Conservation (phyloP, 1,284 basidiomycete species). For the Cutaneotrichosporon mucoides region DNA sequence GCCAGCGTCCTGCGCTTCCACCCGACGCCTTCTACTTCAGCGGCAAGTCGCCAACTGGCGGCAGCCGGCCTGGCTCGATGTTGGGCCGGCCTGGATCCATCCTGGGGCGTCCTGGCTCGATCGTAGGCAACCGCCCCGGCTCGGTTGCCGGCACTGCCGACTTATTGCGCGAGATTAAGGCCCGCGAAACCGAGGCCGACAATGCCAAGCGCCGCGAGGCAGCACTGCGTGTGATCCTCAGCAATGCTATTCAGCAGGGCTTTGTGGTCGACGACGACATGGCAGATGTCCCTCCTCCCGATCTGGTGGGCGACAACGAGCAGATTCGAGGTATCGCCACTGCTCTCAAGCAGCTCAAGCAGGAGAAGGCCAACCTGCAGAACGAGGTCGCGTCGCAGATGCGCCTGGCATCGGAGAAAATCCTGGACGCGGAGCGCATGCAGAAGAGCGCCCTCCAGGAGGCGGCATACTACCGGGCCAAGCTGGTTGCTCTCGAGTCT, state of each 20-base stretch:
- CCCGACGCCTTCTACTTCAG: constrained; percentile 61
- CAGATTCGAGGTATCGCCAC: constrained; percentile 56
- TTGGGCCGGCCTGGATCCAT: constrained; percentile 15
- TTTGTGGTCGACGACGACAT: constrained; percentile 63
- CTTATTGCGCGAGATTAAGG: constrained; percentile 69
- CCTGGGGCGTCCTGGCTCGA: constrained; percentile 15
- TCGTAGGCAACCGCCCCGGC: constrained; percentile 42
- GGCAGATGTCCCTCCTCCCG: constrained; percentile 23
- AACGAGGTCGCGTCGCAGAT: constrained; percentile 36
- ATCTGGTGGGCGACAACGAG: constrained; percentile 12
- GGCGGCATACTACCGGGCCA: constrained; percentile 93
- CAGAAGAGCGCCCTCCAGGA: constrained; percentile 83
- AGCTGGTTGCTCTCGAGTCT: constrained; percentile 78
- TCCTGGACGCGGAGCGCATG: constrained; percentile 74
- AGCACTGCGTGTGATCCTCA: constrained; percentile 81
- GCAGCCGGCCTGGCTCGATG: constrained; percentile 14
- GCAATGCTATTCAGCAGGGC: constrained; percentile 72
- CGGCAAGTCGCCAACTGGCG: constrained; percentile 55
- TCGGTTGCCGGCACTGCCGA: constrained; percentile 62
- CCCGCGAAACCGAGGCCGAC: constrained; percentile 76
- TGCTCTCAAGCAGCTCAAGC: constrained; percentile 74
- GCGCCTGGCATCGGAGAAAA: constrained; percentile 67
- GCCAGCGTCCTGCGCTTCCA: constrained; percentile 37
- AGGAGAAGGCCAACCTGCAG: constrained; percentile 46
- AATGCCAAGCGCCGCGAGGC: constrained; percentile 68